Conservation (phyloP, 495 filamentous ascomycete genomes). For the Clohesyomyces aquaticus region DNA sequence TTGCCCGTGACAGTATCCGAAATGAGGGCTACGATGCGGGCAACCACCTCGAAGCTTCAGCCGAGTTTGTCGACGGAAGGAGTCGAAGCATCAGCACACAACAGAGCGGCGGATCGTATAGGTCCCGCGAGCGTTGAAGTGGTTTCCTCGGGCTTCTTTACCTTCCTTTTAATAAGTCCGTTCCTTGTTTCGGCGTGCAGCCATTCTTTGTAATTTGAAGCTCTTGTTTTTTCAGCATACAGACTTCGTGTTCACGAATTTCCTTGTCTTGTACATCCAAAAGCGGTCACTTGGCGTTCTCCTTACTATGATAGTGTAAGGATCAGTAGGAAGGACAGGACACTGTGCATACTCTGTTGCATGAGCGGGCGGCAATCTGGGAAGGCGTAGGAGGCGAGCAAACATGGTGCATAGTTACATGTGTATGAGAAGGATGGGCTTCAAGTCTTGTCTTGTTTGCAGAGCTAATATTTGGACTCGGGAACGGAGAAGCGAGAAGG, state of each 20-base stretch:
- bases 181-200: not conserved
- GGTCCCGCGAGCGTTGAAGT: not conserved
- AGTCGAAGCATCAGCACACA: conserved; percentile 32
- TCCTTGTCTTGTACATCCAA: conserved; percentile 10
- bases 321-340: too few relatives aligned
- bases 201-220: conserved; percentile 19
- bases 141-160: too few relatives aligned
- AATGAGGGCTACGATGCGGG: conserved; percentile 17
- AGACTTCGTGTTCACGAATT: conserved; percentile 14
- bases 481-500: too few relatives aligned
- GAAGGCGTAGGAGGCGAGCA: not conserved
- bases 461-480: too few relatives aligned
- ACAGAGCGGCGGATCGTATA: not conserved
- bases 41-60: conserved; percentile 39
- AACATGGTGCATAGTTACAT: too few relatives aligned
- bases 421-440: not conserved
- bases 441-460: not conserved
- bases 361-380: not conserved
- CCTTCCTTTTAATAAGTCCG: not conserved
- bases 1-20: conserved; percentile 61
- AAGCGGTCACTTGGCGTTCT: conserved; percentile 14
- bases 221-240: not conserved
- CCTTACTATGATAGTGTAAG: not conserved
- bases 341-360: not conserved
- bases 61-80: conserved; percentile 40